Evolutionary conservation across 768 basidiomycete genomes (phyloP).

Genomic region (Leccinum broughii): DNA sequence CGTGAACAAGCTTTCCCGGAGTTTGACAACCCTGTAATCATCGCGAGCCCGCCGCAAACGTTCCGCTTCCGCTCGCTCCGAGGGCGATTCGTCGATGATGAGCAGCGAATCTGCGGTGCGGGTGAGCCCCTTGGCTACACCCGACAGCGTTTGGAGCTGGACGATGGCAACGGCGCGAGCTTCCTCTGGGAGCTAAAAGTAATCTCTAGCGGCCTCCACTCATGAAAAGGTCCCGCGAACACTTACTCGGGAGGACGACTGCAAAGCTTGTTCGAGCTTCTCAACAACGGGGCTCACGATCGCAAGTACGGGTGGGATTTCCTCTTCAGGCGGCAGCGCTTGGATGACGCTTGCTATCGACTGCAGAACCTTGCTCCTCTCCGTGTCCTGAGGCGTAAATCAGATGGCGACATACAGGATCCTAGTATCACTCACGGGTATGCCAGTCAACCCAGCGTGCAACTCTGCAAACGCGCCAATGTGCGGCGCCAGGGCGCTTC

Average conservation of each 20-base stretch:
- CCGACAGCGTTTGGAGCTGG: conserved; percentile 79
- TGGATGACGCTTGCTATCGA: conserved; percentile 93
- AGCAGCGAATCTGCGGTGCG: conserved; percentile 67
- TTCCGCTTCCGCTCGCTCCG: conserved; percentile 49
- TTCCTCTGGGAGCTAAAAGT: conserved; percentile 65
- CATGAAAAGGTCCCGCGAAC: neutral
- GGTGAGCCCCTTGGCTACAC: conserved; percentile 86
- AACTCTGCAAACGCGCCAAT: conserved; percentile 83
- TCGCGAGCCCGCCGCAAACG: conserved; percentile 59
- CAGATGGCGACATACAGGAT: neutral
- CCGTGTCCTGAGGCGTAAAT: conserved; percentile 59
- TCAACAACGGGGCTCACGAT: conserved; percentile 76
- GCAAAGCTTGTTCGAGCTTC: conserved; percentile 63
- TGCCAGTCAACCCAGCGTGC: conserved; percentile 70
- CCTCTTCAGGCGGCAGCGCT: conserved; percentile 77
- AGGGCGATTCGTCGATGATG: conserved; percentile 59
- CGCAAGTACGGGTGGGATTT: conserved; percentile 74
- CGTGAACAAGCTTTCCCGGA: conserved; percentile 67
- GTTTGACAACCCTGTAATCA: conserved; percentile 58
- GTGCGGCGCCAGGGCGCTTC: conserved; percentile 78
- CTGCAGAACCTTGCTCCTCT: conserved; percentile 88
- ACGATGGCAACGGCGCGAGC: conserved; percentile 63
- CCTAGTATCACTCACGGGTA: conserved; percentile 56
- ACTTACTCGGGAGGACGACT: conserved; percentile 53
- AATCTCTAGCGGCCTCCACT: neutral